Evolutionary conservation across 2,329 filamentous ascomycete species (phyloP).

Genomic region (Ambrosiella beaveri): DNA sequence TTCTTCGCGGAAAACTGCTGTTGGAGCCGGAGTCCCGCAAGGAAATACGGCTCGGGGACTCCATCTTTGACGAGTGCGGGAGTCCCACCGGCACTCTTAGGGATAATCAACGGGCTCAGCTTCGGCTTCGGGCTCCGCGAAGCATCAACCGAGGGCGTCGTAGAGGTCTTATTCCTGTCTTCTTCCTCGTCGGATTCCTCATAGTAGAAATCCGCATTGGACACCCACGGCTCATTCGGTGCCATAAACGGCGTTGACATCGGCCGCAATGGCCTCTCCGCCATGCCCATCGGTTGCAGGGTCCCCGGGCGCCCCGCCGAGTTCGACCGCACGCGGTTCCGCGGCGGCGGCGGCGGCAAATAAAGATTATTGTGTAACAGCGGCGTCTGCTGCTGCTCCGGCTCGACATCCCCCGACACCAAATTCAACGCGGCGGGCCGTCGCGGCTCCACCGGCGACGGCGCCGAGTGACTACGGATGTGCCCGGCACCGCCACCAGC

Average conservation of each 20-base stretch:
- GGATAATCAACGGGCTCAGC: conserved; percentile 8
- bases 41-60: conserved; percentile 6
- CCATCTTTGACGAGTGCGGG: background rate
- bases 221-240: conserved; percentile 10
- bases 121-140: conserved; percentile 5
- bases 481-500: background rate
- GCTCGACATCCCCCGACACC: background rate
- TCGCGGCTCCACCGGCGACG: background rate
- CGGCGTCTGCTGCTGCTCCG: conserved; percentile 8
- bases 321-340: conserved; percentile 6
- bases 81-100: background rate
- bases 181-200: background rate
- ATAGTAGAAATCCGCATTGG: conserved; percentile 5
- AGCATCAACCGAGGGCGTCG: no score
- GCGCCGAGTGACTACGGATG: conserved; percentile 6
- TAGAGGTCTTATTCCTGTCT: background rate
- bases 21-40: conserved; percentile 9
- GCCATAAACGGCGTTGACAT: conserved; percentile 9
- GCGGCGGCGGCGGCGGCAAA: conserved; percentile 4
- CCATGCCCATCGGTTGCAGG: background rate
- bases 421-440: background rate
- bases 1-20: background rate
- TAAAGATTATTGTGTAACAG: conserved; percentile 11
- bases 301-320: background rate
- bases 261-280: background rate